Evolutionary conservation across 345 rosid species (phyloP).

Genomic region (Eutrema yunnanense): DNA sequence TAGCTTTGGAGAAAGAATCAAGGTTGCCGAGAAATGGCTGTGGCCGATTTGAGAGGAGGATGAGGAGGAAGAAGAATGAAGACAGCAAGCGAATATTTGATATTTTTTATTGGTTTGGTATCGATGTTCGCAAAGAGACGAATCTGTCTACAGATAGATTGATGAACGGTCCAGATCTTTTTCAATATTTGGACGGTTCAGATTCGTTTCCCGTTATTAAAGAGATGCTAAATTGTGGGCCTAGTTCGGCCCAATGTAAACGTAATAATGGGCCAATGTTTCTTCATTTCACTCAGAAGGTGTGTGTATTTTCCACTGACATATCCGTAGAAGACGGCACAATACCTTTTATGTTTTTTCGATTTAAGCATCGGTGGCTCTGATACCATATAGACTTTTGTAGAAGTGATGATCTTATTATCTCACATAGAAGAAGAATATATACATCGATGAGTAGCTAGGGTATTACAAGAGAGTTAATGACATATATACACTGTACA

Average conservation of each 20-base stretch:
- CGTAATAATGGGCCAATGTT: neutral
- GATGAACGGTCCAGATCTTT: neutral
- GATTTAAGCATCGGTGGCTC: too few relatives aligned
- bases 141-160: constrained; percentile 10
- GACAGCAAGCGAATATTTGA: neutral
- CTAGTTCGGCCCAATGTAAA: neutral
- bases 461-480: too few relatives aligned
- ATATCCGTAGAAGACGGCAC: too few relatives aligned
- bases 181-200: neutral
- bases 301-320: too few relatives aligned
- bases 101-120: constrained; percentile 15
- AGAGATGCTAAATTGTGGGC: neutral
- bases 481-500: too few relatives aligned
- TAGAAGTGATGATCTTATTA: too few relatives aligned
- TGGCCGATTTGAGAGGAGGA: constrained; percentile 12
- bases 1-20: constrained; percentile 1
- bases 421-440: too few relatives aligned
- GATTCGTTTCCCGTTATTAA: neutral
- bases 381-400: too few relatives aligned
- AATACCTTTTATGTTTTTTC: too few relatives aligned
- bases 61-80: constrained; percentile 8
- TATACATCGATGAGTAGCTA: too few relatives aligned
- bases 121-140: constrained; percentile 5
- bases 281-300: too few relatives aligned
- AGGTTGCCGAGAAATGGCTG: neutral